Evolutionary conservation across 345 rosid species (phyloP), one percentile per base, ranked within the genome.

Genomic region (Salix exigua): DNA sequence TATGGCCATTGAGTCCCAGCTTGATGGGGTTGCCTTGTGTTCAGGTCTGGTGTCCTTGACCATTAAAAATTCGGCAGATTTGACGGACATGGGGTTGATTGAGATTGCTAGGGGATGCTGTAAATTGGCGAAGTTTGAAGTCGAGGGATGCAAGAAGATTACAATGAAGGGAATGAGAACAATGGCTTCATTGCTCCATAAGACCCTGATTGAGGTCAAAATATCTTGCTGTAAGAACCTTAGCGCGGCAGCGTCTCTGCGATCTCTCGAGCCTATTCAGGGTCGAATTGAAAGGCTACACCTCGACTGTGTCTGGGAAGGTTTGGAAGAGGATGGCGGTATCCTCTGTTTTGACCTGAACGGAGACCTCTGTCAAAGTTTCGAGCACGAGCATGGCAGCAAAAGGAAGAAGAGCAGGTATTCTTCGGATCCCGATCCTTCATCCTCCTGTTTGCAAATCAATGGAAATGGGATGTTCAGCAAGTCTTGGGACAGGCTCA

Each of bases 291-390:
- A 88, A 84, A 82, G 81, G 58, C 89, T 96, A 46, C 97, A 92
- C 76, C 83, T 96, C 1, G 99, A 96, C 68, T 96, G 98, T 17
- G 83, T 93, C 3, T 92, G 99, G 99, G 84, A 85, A 73, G 83
- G 81, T 33, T 62, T 81, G 60, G 87, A 82, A 25, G 87, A 71
- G 37, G n/a, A 51, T 12, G 63, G 7, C 55, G 75, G 19, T 4
- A 35, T 1, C n/a, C 3, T 14, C 6, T 8, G 72, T 64, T 81
- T 81, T 46, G 82, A 86, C 31, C 85, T 84, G 16, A 78, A 77
- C 63, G 80, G 81, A 60, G 73, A 11, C 37, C 63, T 18, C 6
- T 48, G 21, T 17, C 68, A 17, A 28, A 63, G 19, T 37, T 72
- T 46, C 16, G 69, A 76, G 28, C 17, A 51, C 19, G 66, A 74